Evolutionary conservation across 306 rosid genomes (phyloP), one percentile per base, ranked within the genome.

Genomic region (Datisca glomerata): DNA sequence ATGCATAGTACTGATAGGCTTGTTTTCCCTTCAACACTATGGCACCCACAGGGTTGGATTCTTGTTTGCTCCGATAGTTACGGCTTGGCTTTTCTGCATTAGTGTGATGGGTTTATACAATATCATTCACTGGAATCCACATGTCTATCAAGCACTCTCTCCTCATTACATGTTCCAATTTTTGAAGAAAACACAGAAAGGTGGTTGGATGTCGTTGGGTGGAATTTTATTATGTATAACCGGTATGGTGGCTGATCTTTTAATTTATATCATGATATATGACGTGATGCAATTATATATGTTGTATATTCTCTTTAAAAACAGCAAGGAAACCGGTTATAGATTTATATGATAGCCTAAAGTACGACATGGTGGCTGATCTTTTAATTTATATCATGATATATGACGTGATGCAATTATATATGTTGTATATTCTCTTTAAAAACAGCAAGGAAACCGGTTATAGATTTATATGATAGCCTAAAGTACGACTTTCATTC

Each of bases 11-110:
- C 60, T 89, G 73, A 75, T 83, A 40, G 45, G 73, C 60, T 66
- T 89, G 76, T 89, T 89, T 61, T 81, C 86, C 19, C 97, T 89
- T 65, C 97, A 89, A 64, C 97, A 83, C 68, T 89, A 62, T 49
- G 97, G 97, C 59, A 89, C 95, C 1, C 97, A 83, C 75, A 67
- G 77, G 68, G 93, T 89, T 6, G 97, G 97, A 39, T 76, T 83
- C 72, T 60, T 89, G 69, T 89, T 83, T 45, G 93, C 97, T 41
- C 97, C 95, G 8, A 57, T 89, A 63, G 93, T 89, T 29, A 55
- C 76, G 41, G 35, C 57, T 12, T 89, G 97, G 97, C 97, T 89
- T 32, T 40, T 80, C 31, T 83, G 93, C 78, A 83, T 83, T 20
- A 68, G 95, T 63, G 56, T 65, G 44, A 77, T 78, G 60, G 97